Evolutionary conservation across 345 rosid species (phyloP).

Genomic region (Anacardium occidentale): DNA sequence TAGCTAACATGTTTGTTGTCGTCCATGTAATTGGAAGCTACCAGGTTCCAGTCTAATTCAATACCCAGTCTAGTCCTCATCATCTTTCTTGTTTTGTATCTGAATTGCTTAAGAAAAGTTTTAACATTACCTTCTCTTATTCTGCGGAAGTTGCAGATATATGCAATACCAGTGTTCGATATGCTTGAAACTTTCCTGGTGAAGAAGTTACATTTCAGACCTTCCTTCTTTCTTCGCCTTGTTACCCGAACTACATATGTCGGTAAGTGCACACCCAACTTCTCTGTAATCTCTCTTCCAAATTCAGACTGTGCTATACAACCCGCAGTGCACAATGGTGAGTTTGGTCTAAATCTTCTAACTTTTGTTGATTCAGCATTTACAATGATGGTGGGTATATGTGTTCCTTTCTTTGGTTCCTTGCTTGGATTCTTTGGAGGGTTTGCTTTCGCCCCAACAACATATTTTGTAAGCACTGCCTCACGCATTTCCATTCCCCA

Average conservation of each 20-base stretch:
- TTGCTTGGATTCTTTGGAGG: constrained; percentile 88
- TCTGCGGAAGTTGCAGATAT: constrained; percentile 34
- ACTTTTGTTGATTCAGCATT: constrained; percentile 40
- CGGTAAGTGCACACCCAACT: constrained; percentile 39
- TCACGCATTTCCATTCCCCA: background rate
- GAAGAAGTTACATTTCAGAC: constrained; percentile 45
- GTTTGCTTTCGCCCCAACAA: constrained; percentile 78
- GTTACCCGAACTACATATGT: constrained; percentile 62
- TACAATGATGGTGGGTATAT: constrained; percentile 61
- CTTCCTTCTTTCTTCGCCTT: constrained; percentile 55
- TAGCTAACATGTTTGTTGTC: constrained; percentile 73
- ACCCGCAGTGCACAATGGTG: too few species aligned
- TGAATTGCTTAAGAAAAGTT: background rate
- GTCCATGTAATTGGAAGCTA: constrained; percentile 87
- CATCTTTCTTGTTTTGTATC: too few species aligned
- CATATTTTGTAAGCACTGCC: constrained; percentile 55
- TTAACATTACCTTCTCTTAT: background rate
- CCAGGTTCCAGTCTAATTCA: constrained; percentile 38
- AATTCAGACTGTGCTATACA: background rate
- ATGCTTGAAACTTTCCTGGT: constrained; percentile 75
- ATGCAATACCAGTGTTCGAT: constrained; percentile 83
- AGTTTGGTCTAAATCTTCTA: background rate
- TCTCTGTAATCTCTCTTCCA: too few species aligned
- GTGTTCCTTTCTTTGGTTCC: constrained; percentile 77
- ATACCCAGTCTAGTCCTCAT: too few species aligned